phyloP scores from a whole-genome alignment of 1,284 basidiomycete species.

The Cryptococcus hybrid region DNA sequence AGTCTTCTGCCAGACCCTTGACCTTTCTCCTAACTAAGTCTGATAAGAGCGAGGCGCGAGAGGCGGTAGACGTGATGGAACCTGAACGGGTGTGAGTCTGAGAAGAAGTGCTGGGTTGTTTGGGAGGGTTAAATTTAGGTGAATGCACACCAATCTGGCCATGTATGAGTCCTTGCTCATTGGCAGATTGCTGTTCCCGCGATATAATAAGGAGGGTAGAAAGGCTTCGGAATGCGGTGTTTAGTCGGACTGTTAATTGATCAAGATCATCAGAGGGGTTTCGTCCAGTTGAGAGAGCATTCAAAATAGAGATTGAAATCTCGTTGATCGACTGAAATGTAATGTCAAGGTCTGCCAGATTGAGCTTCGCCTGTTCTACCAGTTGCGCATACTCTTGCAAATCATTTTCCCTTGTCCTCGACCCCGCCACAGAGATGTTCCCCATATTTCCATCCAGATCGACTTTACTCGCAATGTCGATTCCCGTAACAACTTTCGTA shows the following conservation, averaged over 20 bases:
- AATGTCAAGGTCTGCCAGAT: constrained; percentile 35
- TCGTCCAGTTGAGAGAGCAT: background rate
- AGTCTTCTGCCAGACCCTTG: constrained; percentile 40
- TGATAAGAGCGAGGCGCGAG: constrained; percentile 7
- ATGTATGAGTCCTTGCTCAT: constrained; percentile 26
- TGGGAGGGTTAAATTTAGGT: constrained; percentile 2
- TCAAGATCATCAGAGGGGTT: background rate
- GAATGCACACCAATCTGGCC: constrained; percentile 30
- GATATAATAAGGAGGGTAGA: constrained; percentile 30
- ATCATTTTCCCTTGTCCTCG: constrained; percentile 22
- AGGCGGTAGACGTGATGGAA: constrained; percentile 4
- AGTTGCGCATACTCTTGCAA: constrained; percentile 33
- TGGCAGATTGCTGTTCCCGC: constrained; percentile 29
- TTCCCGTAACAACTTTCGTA: constrained; percentile 14
- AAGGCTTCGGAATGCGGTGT: constrained; percentile 22
- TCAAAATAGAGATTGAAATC: constrained; percentile 4
- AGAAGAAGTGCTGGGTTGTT: constrained; percentile 1
- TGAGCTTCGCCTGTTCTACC: constrained; percentile 33
- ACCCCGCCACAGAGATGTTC: constrained; percentile 3
- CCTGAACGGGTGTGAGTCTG: background rate
- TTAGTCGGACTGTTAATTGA: constrained; percentile 10
- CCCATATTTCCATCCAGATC: constrained; percentile 45
- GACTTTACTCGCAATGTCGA: constrained; percentile 46
- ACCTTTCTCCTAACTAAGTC: constrained; percentile 6
- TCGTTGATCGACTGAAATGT: constrained; percentile 4